phyloP scores from a whole-genome alignment of 2,329 filamentous ascomycete genomes.

The Aphanocladium album region DNA sequence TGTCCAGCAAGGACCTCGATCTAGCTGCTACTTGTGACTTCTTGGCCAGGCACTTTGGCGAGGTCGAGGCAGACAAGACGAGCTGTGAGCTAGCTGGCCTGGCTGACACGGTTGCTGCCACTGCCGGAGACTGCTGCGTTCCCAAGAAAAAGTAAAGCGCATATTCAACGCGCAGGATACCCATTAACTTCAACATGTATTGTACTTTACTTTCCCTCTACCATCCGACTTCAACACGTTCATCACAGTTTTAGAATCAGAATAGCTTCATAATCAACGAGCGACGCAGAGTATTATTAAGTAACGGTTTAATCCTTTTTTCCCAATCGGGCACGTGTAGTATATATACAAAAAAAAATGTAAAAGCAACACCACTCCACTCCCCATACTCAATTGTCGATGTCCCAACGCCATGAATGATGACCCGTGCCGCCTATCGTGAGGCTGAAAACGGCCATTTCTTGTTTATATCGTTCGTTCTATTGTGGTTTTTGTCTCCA shows the following conservation, averaged over 20 bases:
- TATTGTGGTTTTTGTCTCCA: conserved; percentile 1
- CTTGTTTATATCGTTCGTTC: conserved; percentile 9
- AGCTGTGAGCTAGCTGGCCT: conserved; percentile 37
- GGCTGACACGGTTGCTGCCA: conserved; percentile 39
- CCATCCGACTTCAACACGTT: not conserved
- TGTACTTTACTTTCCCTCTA: not conserved
- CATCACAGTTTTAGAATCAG: not conserved
- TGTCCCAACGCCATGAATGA: conserved; percentile 11
- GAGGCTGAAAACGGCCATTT: not conserved
- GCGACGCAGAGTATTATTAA: conserved; percentile 9
- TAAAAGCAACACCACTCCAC: conserved; percentile 5
- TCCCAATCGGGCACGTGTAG: not conserved
- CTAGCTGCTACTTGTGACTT: conserved; percentile 60
- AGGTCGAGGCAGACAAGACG: conserved; percentile 34
- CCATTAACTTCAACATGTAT: not conserved
- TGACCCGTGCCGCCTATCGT: not conserved
- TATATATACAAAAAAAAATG: conserved; percentile 14
- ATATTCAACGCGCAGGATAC: not conserved
- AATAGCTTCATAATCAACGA: not conserved
- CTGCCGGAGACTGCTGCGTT: conserved; percentile 50
- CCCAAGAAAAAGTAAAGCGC: conserved; percentile 34
- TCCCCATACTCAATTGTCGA: conserved; percentile 11
- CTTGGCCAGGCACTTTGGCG: conserved; percentile 52
- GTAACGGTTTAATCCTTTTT: conserved; percentile 4
- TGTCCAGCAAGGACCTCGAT: conserved; percentile 59